Conservation (phyloP, 768 basidiomycete species). For the Amanita thiersii region DNA sequence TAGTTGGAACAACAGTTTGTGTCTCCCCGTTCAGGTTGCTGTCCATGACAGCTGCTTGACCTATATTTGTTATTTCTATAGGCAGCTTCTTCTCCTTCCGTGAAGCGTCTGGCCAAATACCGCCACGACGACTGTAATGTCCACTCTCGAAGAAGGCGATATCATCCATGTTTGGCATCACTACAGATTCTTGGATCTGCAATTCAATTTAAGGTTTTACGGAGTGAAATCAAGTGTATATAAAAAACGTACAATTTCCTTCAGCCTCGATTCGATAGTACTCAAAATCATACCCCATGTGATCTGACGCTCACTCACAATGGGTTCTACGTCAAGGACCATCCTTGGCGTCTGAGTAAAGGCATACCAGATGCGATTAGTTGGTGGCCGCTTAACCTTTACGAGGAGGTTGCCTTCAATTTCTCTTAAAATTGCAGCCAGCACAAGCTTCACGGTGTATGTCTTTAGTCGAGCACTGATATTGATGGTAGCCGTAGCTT, state of each 20-base stretch:
- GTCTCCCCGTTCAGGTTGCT: no score
- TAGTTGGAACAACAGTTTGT: no score
- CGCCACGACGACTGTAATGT: conserved; percentile 62
- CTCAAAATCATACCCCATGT: conserved; percentile 90
- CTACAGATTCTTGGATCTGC: conserved; percentile 90
- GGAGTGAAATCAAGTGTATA: neutral
- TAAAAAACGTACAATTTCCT: conserved; percentile 63
- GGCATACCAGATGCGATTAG: conserved; percentile 92
- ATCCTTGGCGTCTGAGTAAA: conserved; percentile 88
- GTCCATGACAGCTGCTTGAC: no score
- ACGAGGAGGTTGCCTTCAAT: conserved; percentile 87
- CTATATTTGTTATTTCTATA: neutral
- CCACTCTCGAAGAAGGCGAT: conserved; percentile 88
- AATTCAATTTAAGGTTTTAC: conserved; percentile 7
- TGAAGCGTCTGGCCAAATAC: conserved; percentile 79
- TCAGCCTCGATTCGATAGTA: conserved; percentile 82
- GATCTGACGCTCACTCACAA: conserved; percentile 90
- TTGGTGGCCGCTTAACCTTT: conserved; percentile 90
- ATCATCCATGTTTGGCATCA: conserved; percentile 98
- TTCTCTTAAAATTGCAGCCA: conserved; percentile 83
- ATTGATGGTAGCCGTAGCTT: conserved; percentile 83
- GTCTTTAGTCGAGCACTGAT: conserved; percentile 80
- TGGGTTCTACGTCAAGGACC: conserved; percentile 84
- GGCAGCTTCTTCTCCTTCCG: conserved; percentile 32
- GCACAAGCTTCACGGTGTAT: conserved; percentile 81